Evolutionary conservation across 352 stramenopile species (phyloP).

Genomic region (Pythium guiyangense): DNA sequence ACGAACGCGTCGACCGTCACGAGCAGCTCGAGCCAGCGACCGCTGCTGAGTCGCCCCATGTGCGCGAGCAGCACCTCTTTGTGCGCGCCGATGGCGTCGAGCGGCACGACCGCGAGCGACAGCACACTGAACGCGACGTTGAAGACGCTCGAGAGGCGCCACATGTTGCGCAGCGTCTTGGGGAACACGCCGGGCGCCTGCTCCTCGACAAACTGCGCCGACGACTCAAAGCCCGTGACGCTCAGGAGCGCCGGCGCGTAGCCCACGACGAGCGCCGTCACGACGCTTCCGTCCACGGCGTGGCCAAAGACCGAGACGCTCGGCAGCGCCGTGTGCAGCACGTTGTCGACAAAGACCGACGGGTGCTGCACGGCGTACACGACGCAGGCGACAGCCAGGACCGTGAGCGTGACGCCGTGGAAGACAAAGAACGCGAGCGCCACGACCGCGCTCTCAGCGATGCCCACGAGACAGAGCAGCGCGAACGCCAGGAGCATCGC

Average conservation of each 20-base stretch:
- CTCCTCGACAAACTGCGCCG: conserved; percentile 85
- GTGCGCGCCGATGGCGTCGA: conserved; percentile 48
- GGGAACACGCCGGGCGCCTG: conserved; percentile 70
- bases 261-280: conserved; percentile 65
- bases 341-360: conserved; percentile 56
- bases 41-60: conserved; percentile 36
- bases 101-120: conserved; percentile 64
- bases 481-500: conserved; percentile 72
- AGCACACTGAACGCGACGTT: conserved; percentile 71
- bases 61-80: conserved; percentile 66
- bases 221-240: conserved; percentile 67
- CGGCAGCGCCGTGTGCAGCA: conserved; percentile 38
- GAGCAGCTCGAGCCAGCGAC: conserved; percentile 40
- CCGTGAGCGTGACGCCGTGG: conserved; percentile 61
- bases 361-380: conserved; percentile 56
- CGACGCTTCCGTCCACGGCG: conserved; percentile 31
- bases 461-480: conserved; percentile 62
- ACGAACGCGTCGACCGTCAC: conserved; percentile 82
- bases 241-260: conserved; percentile 23
- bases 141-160: conserved; percentile 72
- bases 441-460: conserved; percentile 71
- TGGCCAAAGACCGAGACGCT: conserved; percentile 46
- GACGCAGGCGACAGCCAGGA: conserved; percentile 43
- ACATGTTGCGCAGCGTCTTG: conserved; percentile 78
- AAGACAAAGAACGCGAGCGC: conserved; percentile 77